Conservation (phyloP, 2,329 filamentous ascomycete species). For the Basipetospora chlamydospora region DNA sequence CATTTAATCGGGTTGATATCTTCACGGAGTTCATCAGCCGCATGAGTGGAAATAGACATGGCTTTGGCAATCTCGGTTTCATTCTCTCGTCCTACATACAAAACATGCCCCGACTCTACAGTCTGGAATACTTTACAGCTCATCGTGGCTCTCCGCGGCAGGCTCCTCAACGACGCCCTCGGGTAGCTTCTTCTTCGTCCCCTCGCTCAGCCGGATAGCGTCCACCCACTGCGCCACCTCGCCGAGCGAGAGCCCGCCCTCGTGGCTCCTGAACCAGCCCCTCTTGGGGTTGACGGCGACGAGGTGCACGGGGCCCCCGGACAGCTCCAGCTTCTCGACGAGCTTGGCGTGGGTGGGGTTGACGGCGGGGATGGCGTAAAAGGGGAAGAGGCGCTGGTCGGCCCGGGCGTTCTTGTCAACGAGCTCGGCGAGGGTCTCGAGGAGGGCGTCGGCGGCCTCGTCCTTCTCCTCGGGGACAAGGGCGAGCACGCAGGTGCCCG, state of each 20-base stretch:
- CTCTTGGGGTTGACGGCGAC: constrained; percentile 76
- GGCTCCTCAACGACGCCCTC: constrained; percentile 36
- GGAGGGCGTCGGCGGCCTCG: constrained; percentile 37
- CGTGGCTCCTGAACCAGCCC: constrained; percentile 70
- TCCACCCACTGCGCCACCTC: constrained; percentile 79
- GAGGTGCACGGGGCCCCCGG: constrained; percentile 49
- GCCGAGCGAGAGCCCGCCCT: constrained; percentile 41
- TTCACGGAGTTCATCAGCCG: neutral
- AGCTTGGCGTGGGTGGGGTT: constrained; percentile 26
- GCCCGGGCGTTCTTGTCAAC: constrained; percentile 58
- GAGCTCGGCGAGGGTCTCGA: constrained; percentile 55
- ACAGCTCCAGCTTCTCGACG: constrained; percentile 38
- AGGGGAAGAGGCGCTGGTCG: constrained; percentile 62
- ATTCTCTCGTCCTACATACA: too few species aligned
- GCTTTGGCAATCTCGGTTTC: neutral
- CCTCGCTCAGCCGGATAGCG: constrained; percentile 77
- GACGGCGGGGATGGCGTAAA: constrained; percentile 62
- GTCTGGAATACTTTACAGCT: constrained; percentile 5
- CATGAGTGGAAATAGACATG: neutral
- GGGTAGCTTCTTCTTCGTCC: constrained; percentile 61
- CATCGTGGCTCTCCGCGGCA: constrained; percentile 10
- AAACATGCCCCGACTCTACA: too few species aligned
- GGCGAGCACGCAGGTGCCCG: constrained; percentile 70
- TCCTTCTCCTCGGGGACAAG: constrained; percentile 44
- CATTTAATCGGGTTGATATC: too few species aligned